Evolutionary conservation across 139 green algal genomes (phyloP), one percentile per base, ranked within the genome.

Genomic region (Mesostigma viride): DNA sequence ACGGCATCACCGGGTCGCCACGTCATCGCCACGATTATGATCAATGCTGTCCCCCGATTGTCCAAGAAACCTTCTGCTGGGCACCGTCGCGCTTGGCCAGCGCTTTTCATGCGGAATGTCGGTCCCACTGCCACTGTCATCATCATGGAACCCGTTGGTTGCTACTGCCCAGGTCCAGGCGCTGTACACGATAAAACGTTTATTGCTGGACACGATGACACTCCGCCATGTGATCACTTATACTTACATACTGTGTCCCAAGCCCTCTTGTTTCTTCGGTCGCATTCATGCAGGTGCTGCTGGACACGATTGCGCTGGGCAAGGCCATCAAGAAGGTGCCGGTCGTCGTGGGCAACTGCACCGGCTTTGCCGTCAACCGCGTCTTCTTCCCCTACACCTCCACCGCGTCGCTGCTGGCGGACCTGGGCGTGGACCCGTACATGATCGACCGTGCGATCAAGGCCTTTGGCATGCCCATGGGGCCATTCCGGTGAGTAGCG

Each of bases 321-420:
- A 71, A 77, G 31, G 26, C 26, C 17, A 99, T 98, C 79, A 94
- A 95, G 79, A 99, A 99, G 84, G 95, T 87, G 4, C 93, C 93
- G 3, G 91, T 99, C 24, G 86, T 99, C 58, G 93, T 99, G 28
- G 93, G 90, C 67, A 98, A 98, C 84, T 99, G 93, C 84, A 98
- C 92, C 8, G 90, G 93, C 30, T 99, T 99, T 81, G 91, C 91
- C 0, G 92, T 99, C 34, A 99, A 99, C 82, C 81, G 93, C 31
- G 89, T 97, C 20, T 99, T 97, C 84, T 98, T 98, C 82, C 93
- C 93, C 17, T 99, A 99, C 90, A 96, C 89, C 31, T 93, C 91
- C 82, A 81, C 85, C 3, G 93, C 92, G 11, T 91, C 81, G 78
- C 67, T 98, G 75, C 85, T 97, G 44, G 77, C 85, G 31, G 90